phyloP scores from a whole-genome alignment of 2,329 filamentous ascomycete species.

The Diaporthe australafricana region DNA sequence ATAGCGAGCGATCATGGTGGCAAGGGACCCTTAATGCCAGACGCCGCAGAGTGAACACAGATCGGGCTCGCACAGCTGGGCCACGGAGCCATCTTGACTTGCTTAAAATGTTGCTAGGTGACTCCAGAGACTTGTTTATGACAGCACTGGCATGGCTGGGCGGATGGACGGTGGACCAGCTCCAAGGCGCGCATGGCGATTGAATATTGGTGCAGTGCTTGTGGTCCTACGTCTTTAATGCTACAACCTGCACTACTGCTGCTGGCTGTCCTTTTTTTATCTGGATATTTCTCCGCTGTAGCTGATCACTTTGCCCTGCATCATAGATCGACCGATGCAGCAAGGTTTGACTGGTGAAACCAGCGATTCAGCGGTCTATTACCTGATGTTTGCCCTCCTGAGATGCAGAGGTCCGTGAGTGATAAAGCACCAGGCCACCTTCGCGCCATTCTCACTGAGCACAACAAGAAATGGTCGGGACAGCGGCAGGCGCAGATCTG shows the following conservation, averaged over 20 bases:
- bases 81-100: not conserved
- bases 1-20: not conserved
- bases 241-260: not conserved
- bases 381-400: not conserved
- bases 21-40: not conserved
- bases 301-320: not conserved
- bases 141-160: not conserved
- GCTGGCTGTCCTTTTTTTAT: not conserved
- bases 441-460: not conserved
- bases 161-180: not conserved
- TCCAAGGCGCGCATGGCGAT: not conserved
- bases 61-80: not conserved
- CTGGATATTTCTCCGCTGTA: not conserved
- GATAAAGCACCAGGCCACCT: not conserved
- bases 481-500: not conserved
- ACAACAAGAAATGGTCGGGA: not conserved
- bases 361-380: conserved; percentile 9
- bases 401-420: conserved; percentile 11
- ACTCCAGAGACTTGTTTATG: too few relatives aligned
- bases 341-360: conserved; percentile 17
- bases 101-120: not conserved
- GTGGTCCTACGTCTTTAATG: not conserved
- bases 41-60: not conserved
- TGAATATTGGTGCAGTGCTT: not conserved
- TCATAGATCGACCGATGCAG: conserved; percentile 11